Conservation (phyloP, 441 rosid species). For the Omphalea diandra region DNA sequence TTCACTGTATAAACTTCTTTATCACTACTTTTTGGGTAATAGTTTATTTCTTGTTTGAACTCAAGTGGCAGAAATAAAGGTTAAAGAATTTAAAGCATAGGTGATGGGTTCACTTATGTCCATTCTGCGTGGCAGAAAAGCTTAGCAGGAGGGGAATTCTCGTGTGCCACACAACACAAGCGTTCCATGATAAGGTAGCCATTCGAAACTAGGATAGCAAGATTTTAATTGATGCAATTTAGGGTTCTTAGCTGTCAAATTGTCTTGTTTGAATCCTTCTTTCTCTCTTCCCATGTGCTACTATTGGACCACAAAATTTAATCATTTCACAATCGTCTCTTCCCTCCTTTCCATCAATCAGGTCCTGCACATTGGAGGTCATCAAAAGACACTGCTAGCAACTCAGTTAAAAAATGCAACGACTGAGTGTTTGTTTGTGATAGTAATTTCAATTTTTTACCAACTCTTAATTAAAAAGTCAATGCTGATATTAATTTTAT, state of each 20-base stretch:
- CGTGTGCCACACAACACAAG: slow-evolving; percentile 19
- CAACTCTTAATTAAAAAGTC: not conserved
- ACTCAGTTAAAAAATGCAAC: not conserved
- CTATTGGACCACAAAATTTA: slow-evolving; percentile 36
- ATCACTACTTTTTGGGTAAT: not conserved
- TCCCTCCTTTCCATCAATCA: not conserved
- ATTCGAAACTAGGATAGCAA: slow-evolving; percentile 14
- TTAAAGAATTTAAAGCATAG: not conserved
- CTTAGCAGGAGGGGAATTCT: slow-evolving; percentile 19
- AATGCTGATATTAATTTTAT: slow-evolving; percentile 1
- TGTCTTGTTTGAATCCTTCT: slow-evolving; percentile 33
- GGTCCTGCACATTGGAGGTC: not conserved
- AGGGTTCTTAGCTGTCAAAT: slow-evolving; percentile 37
- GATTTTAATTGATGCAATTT: not conserved
- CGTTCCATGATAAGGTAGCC: not conserved
- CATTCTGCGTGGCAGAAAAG: not conserved
- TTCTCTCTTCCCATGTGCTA: slow-evolving; percentile 35
- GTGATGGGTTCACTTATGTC: not conserved
- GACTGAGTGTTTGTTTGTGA: not conserved
- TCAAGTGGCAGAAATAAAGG: not conserved
- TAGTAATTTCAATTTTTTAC: not conserved
- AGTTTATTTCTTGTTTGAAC: not conserved
- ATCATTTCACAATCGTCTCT: slow-evolving; percentile 12
- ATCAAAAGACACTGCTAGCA: not conserved
- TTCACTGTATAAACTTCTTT: not conserved